Evolutionary conservation across 352 stramenopile species (phyloP).

Genomic region (Thraustochytrium striatum): DNA sequence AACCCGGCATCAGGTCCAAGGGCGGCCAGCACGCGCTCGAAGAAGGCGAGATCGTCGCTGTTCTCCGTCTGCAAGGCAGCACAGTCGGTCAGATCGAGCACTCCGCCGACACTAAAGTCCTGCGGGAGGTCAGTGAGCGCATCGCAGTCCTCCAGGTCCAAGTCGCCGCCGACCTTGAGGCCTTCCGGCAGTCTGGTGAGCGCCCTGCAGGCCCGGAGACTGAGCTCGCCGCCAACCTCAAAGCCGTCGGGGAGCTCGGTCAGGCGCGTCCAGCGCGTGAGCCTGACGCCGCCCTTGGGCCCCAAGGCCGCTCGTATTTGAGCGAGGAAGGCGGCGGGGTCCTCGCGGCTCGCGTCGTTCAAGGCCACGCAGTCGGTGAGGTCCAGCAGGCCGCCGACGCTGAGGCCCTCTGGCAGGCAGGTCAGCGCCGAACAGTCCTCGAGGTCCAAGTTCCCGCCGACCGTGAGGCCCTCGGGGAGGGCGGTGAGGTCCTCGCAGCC

Average conservation of each 20-base stretch:
- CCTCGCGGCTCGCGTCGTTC: too few relatives aligned
- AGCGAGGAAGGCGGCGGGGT: too few relatives aligned
- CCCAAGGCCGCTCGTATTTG: too few relatives aligned
- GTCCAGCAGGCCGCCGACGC: too few relatives aligned
- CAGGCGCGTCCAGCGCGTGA: neutral
- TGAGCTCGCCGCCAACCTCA: slow-evolving; percentile 13
- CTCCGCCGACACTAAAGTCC: neutral
- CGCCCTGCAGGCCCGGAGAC: too few relatives aligned
- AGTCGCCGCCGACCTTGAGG: slow-evolving; percentile 4
- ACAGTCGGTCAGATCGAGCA: too few relatives aligned
- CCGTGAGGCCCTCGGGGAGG: neutral
- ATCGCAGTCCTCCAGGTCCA: slow-evolving; percentile 4
- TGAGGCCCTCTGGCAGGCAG: too few relatives aligned
- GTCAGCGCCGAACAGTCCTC: slow-evolving; percentile 6
- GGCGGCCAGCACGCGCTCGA: too few relatives aligned
- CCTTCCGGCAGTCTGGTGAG: neutral
- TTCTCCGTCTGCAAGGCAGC: too few relatives aligned
- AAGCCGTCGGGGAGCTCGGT: neutral
- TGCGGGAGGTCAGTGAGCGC: neutral
- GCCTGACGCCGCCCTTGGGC: neutral
- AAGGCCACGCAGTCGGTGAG: too few relatives aligned
- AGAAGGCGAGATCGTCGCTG: slow-evolving; percentile 11
- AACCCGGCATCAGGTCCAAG: too few relatives aligned
- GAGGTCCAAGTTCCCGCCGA: slow-evolving; percentile 28
- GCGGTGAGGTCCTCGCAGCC: too few relatives aligned